These are phyloP conservation scores for Ustulina deusta DNA, from an alignment of 2,329 filamentous ascomycete species.

Conservation along the genomic window DNA sequence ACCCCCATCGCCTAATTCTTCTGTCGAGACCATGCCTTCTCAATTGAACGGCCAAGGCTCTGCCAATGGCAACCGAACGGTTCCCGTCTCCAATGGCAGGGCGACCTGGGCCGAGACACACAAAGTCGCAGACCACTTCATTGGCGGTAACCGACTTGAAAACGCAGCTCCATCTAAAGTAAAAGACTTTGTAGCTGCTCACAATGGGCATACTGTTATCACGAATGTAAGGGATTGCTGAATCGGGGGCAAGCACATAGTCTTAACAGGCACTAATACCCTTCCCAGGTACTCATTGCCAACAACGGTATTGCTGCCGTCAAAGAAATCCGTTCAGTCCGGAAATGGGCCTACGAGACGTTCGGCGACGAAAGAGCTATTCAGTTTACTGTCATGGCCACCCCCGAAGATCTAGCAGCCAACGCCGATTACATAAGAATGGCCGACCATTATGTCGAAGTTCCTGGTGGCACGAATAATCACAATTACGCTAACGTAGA, in stretches of 20 bases:
- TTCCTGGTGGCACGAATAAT: constrained; percentile 98
- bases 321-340: constrained; percentile 98
- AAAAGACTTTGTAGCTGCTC: constrained; percentile 92
- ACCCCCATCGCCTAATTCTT: constrained; percentile 26
- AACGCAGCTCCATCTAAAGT: constrained; percentile 86
- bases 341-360: constrained; percentile 99
- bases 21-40: constrained; percentile 42
- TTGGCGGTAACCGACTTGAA: constrained; percentile 89
- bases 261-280: constrained; percentile 23
- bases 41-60: constrained; percentile 50
- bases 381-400: constrained; percentile 99
- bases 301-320: constrained; percentile 99
- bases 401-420: constrained; percentile 94
- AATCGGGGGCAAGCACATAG: background rate
- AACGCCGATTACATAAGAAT: constrained; percentile 99
- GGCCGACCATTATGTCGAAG: constrained; percentile 99
- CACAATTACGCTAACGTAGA: constrained; percentile 99
- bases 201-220: constrained; percentile 97
- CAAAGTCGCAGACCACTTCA: constrained; percentile 91
- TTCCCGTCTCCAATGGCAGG: constrained; percentile 68
- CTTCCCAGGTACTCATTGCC: constrained; percentile 89
- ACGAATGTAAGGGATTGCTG: constrained; percentile 78
- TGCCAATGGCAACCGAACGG: constrained; percentile 59
- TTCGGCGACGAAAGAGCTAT: constrained; percentile 98
- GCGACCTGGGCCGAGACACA: constrained; percentile 82